Percentiles rank a stretch among this genome's conserved stretches.
Evolutionary conservation across 768 basidiomycete genomes (phyloP).

Genomic region (Pseudohyphozyma bogoriensis): DNA sequence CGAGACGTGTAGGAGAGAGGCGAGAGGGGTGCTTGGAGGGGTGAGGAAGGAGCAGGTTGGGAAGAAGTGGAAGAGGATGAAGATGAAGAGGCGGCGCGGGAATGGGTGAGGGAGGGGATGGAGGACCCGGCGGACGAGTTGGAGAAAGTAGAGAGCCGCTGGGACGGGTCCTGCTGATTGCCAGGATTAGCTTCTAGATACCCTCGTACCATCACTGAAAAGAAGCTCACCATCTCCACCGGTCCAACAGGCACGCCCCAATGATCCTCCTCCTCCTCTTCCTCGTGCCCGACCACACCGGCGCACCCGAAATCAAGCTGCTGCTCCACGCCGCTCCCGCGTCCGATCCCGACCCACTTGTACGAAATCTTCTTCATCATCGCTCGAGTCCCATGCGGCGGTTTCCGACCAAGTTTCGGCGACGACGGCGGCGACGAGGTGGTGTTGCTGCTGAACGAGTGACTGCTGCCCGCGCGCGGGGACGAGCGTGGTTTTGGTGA

Average conservation of each 20-base stretch:
- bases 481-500: no score
- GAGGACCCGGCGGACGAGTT: constrained; percentile 13
- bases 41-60: constrained; percentile 14
- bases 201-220: no score
- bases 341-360: not conserved
- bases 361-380: not conserved
- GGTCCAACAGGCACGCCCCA: constrained; percentile 1
- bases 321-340: not conserved
- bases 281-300: constrained; percentile 3
- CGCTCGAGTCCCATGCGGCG: no score
- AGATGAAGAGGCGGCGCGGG: constrained; percentile 20
- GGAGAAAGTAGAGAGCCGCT: no score
- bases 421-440: no score
- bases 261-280: not conserved
- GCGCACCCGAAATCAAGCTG: constrained; percentile 25
- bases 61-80: constrained; percentile 15
- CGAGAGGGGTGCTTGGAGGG: not conserved
- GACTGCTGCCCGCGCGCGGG: no score
- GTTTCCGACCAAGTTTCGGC: no score
- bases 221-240: constrained; percentile 16
- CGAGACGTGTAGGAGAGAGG: constrained; percentile 7
- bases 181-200: no score
- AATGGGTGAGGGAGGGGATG: constrained; percentile 8
- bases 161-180: no score
- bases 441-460: no score